Conservation (phyloP, 176 grass and related monocot species). For the Chloris gayana region DNA sequence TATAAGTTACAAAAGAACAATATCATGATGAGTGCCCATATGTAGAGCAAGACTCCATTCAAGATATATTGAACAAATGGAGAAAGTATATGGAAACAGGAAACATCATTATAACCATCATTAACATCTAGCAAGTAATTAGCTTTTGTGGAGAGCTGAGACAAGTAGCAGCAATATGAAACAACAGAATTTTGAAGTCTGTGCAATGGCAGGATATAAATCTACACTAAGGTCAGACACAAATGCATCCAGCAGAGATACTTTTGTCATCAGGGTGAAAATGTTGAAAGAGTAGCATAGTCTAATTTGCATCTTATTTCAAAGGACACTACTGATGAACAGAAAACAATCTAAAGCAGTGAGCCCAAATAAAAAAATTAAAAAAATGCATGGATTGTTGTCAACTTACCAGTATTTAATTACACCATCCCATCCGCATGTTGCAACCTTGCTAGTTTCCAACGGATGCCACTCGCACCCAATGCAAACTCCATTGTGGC, state of each 20-base stretch:
- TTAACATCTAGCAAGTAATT: background rate
- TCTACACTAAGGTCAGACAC: background rate
- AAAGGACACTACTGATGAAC: background rate
- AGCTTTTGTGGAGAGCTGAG: background rate
- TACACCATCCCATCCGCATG: conserved; percentile 96
- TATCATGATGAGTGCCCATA: background rate
- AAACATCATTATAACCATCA: too few species aligned
- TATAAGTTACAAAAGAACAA: background rate
- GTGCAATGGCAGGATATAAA: background rate
- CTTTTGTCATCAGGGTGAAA: too few species aligned
- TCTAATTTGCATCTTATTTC: background rate
- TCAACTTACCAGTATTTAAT: conserved; percentile 97
- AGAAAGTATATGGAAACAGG: too few species aligned
- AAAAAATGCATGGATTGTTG: conserved; percentile 1
- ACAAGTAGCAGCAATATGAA: background rate
- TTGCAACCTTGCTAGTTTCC: conserved; percentile 97
- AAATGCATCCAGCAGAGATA: background rate
- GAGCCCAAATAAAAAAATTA: conserved; percentile 24
- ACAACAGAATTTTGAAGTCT: background rate
- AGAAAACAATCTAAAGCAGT: background rate
- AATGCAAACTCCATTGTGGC: conserved; percentile 93
- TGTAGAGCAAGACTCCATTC: background rate
- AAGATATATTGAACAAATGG: too few species aligned
- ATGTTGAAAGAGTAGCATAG: background rate
- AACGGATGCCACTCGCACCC: conserved; percentile 97